Conservation (phyloP, 164 flowering plant genomes). For the Tinospora cordifolia region DNA sequence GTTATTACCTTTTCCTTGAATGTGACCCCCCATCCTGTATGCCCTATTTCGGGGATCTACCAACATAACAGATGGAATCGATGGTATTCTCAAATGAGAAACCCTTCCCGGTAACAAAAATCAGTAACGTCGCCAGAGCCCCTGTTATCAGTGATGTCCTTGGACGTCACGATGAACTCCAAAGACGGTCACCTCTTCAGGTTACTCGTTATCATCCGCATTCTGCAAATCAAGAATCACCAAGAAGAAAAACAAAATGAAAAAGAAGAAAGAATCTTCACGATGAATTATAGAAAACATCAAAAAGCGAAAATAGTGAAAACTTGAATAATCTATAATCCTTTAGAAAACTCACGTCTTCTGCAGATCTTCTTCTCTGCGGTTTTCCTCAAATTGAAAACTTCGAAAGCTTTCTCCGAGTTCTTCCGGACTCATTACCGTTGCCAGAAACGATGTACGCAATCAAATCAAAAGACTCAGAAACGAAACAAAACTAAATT, state of each 20-base stretch:
- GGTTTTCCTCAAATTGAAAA: constrained; percentile 46
- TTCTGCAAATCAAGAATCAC: constrained; percentile 30
- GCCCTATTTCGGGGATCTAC: constrained; percentile 60
- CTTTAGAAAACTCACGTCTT: constrained; percentile 70
- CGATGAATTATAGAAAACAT: neutral
- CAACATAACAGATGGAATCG: constrained; percentile 60
- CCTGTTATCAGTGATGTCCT: constrained; percentile 61
- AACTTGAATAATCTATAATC: constrained; percentile 71
- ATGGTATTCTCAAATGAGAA: constrained; percentile 50
- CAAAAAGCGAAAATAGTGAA: neutral
- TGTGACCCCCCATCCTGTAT: constrained; percentile 45
- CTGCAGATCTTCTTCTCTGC: constrained; percentile 43
- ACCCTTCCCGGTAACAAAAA: constrained; percentile 62
- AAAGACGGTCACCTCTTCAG: constrained; percentile 45
- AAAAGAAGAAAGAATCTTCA: neutral
- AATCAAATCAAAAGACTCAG: too few relatives aligned
- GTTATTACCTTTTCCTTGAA: constrained; percentile 62
- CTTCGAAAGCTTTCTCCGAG: constrained; percentile 42
- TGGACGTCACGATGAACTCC: constrained; percentile 51
- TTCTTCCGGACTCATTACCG: constrained; percentile 20
- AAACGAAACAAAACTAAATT: too few relatives aligned
- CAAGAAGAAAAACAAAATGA: too few relatives aligned
- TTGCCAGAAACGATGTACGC: too few relatives aligned
- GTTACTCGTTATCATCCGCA: constrained; percentile 67
- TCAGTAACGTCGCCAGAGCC: constrained; percentile 47